These are phyloP conservation scores for Claviceps sorghi DNA, from an alignment of 2,329 filamentous ascomycete species.

Conservation along the genomic window DNA sequence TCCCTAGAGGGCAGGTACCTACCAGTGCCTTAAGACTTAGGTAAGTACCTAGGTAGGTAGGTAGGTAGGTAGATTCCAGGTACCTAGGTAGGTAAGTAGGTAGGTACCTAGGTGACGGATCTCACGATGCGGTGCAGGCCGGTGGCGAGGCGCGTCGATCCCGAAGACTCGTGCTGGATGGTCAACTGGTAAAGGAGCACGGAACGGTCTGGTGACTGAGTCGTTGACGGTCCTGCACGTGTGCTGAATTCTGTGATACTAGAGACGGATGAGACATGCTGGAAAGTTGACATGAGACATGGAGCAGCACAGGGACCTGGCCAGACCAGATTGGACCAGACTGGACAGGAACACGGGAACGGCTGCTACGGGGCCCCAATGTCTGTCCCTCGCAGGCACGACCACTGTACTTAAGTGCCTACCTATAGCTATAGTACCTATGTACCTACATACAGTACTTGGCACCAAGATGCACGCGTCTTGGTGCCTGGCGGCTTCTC, in stretches of 20 bases:
- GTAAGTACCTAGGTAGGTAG: background rate
- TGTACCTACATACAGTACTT: no score
- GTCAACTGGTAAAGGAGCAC: background rate
- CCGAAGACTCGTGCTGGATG: no score
- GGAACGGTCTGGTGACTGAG: background rate
- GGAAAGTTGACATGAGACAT: background rate
- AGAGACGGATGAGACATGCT: background rate
- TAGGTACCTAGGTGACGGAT: background rate
- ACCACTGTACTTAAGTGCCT: background rate
- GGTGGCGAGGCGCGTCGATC: background rate
- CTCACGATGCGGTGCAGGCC: background rate
- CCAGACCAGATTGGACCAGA: no score
- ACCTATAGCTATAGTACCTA: no score
- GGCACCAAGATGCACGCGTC: no score
- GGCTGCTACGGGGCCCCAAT: no score
- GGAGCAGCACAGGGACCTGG: background rate
- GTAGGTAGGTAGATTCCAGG: background rate
- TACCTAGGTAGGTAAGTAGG: background rate
- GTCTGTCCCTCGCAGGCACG: no score
- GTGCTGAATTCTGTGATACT: background rate
- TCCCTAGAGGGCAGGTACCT: no score
- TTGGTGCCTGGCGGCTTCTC: no score
- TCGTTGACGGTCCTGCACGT: background rate
- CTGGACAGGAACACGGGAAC: no score
- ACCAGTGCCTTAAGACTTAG: no score